Evolutionary conservation across 495 filamentous ascomycete genomes (phyloP).

Genomic region (Evansstolkia leycettana): DNA sequence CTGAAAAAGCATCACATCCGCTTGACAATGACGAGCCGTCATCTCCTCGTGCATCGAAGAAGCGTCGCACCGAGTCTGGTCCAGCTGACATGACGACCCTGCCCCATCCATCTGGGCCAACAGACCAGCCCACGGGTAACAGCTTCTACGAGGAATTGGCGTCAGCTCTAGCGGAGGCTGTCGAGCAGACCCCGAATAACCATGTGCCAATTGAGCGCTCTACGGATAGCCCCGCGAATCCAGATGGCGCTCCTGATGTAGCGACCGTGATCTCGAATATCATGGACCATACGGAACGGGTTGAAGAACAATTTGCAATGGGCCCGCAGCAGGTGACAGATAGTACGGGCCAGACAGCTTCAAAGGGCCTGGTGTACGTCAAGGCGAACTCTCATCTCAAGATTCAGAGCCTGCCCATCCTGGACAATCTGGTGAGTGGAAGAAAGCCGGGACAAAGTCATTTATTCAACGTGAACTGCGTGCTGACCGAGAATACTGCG

Average conservation of each 20-base stretch:
- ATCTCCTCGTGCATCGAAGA: slow-evolving; percentile 30
- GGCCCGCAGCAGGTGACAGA: slow-evolving; percentile 25
- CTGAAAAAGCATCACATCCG: slow-evolving; percentile 21
- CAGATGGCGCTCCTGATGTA: slow-evolving; percentile 21
- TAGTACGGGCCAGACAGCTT: slow-evolving; percentile 15
- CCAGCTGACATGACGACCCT: slow-evolving; percentile 13
- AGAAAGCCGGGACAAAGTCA: not conserved
- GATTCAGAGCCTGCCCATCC: slow-evolving; percentile 56
- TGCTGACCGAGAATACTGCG: slow-evolving; percentile 4
- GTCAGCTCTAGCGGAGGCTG: slow-evolving; percentile 13
- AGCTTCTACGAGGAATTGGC: slow-evolving; percentile 33
- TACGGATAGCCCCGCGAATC: slow-evolving; percentile 1
- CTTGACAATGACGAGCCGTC: slow-evolving; percentile 20
- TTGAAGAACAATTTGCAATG: slow-evolving; percentile 32
- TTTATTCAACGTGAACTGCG: not conserved
- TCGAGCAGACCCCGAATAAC: not conserved
- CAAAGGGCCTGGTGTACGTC: slow-evolving; percentile 29
- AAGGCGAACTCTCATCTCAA: slow-evolving; percentile 49
- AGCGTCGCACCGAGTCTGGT: slow-evolving; percentile 25
- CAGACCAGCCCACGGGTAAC: slow-evolving; percentile 20
- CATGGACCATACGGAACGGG: slow-evolving; percentile 35
- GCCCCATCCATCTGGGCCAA: slow-evolving; percentile 6
- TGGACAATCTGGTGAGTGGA: slow-evolving; percentile 55
- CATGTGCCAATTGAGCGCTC: not conserved
- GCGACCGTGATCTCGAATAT: slow-evolving; percentile 31